Base-by-base conservation (phyloP, 2,329 filamentous ascomycete genomes). In the Venturia pyrina region DNA sequence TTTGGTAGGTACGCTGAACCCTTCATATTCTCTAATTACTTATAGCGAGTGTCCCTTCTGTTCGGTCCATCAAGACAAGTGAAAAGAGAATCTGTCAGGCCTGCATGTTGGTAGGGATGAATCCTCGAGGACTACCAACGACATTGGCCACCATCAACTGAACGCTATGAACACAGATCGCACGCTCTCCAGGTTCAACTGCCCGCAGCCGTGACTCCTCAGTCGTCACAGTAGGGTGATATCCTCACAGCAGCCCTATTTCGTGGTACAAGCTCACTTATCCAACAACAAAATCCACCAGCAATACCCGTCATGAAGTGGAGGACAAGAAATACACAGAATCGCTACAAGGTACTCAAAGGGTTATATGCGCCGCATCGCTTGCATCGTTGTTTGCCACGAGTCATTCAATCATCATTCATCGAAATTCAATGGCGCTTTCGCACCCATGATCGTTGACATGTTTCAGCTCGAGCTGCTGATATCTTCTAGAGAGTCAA, bases 401-500 rank as follows among this genome's bases (percentile, higher is more conserved):
- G 32, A n/a, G 37, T 37, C 53, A 11, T 17, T 44, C 24, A 65
- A 43, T 65, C 63, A 41, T 65, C 37, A 41, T 32, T 89, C 80
- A 93, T 78, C 89, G 85, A 76, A 98, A 97, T 78, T 99, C 95
- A 78, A 96, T 85, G 68, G 91, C 89, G 71, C 87, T 86, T 75
- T 89, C 90, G 77, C 91, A 95, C 66, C 93, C 93, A 72, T 82
- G n/a, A 40, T 67, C 89, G 67, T 90, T 85, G 66, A 97, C 89
- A 76, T 96, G 92, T 76, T 91, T 90, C 71, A 99, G 81, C 73
- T 96, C 90, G 70, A 98, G 82, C 76, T 96, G 91, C 78, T 99
- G 95, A 76, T 93, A 96, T 72, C 91, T 96, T 70, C 61, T 66
- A 15, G 17, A 56, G 48, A 46, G 68, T 63, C 57, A 72, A 67